Conservation (phyloP, 306 rosid genomes). For the Gillenia trifoliata region DNA sequence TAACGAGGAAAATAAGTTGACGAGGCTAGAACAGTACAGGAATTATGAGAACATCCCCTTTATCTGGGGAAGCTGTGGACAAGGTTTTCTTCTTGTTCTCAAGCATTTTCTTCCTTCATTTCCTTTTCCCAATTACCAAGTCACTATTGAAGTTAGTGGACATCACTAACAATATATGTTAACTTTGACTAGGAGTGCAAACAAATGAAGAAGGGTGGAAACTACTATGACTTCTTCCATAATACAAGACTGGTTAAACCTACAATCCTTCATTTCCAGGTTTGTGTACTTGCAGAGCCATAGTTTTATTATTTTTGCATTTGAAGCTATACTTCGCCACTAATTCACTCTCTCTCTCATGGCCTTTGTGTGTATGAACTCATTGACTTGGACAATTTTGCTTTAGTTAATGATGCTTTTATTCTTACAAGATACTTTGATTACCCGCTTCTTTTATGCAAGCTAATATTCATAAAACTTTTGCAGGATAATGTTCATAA, state of each 20-base stretch:
- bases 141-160: not conserved
- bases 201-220: conserved; percentile 52
- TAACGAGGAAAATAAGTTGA: conserved; percentile 60
- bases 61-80: conserved; percentile 61
- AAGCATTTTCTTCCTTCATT: not conserved
- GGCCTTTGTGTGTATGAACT: not conserved
- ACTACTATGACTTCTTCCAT: conserved; percentile 63
- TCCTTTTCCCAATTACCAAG: not conserved
- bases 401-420: not conserved
- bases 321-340: not conserved
- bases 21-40: conserved; percentile 73
- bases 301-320: not conserved
- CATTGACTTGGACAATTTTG: not conserved
- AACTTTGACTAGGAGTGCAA: conserved; percentile 52
- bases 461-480: not conserved
- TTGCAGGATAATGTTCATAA: not conserved
- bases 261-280: conserved; percentile 94
- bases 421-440: not conserved
- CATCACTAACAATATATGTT: not conserved
- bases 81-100: conserved; percentile 43
- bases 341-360: not conserved
- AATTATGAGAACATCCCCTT: conserved; percentile 73
- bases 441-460: not conserved
- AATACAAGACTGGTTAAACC: conserved; percentile 82
- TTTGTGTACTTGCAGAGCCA: conserved; percentile 26